phyloP scores from a whole-genome alignment of 2,329 filamentous ascomycete species.

The Malbranchea cinnamomea region DNA sequence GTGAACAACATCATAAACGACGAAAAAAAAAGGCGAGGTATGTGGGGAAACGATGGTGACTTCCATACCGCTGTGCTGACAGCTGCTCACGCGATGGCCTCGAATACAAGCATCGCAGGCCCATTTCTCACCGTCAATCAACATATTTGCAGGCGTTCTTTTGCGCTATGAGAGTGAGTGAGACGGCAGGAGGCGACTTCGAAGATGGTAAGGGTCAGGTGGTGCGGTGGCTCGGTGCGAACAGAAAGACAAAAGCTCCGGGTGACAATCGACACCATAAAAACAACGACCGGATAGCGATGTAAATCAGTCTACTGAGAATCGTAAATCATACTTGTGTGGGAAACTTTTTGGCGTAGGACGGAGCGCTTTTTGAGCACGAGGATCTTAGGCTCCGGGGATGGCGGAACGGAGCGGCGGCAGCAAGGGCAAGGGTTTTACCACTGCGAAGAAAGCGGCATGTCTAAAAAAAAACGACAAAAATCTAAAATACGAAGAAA shows the following conservation, averaged over 20 bases:
- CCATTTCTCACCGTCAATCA: constrained; percentile 14
- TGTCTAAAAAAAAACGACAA: background rate
- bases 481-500: no score
- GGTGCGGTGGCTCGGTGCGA: background rate
- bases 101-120: constrained; percentile 73
- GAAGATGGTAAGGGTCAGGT: background rate
- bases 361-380: no score
- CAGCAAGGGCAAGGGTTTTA: no score
- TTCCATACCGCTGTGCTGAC: constrained; percentile 78
- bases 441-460: background rate
- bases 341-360: no score
- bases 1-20: constrained; percentile 9
- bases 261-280: no score
- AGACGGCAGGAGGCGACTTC: background rate
- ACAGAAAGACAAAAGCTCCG: no score
- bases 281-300: no score
- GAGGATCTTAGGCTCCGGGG: no score
- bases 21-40: constrained; percentile 7
- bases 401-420: no score
- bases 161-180: background rate
- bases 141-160: constrained; percentile 9
- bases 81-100: constrained; percentile 97
- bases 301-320: no score
- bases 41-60: constrained; percentile 11
- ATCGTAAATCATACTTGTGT: no score